Evolutionary conservation across 495 filamentous ascomycete genomes (phyloP), one percentile per base, ranked within the genome.

Genomic region (Trichoderma reesei): DNA sequence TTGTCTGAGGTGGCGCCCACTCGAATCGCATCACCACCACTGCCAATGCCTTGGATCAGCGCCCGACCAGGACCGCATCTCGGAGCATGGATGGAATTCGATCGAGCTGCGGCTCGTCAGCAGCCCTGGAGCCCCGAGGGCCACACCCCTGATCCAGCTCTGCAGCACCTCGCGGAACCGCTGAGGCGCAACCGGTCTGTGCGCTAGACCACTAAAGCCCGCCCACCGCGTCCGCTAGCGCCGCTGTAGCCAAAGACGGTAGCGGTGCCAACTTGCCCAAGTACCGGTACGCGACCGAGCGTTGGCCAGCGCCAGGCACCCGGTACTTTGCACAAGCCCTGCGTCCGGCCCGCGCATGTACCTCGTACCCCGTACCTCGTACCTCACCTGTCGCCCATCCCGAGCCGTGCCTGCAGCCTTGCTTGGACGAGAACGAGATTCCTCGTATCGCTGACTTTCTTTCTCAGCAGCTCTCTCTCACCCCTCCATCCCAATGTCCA

Each of bases 131-230:
- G 3, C 7, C n/a, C 3, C 10, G 10, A 42, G 1, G 26, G 26
- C 26, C 38, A 48, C 44, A 48, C 44, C 44, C 9, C 16, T 48
- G 44, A 5, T 18, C 26, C 51, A 56, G 51, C 16, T 2, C 34
- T 36, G 26, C 20, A 56, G 51, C 20, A 14, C 26, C 16, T 56
- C 51, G 51, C 51, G 46, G 46, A 26, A 54, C n/a, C 46, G 46
- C 46, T 54, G 46, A 20, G 51, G 51, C 51, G 20, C 14, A 54
- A n/a, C 51, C 20, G 51, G 20, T 31, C 51, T 56, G 51, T 13
- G 51, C 51, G 26, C 51, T 56, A 56, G 51, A 13, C 26, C 51
- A 16, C 51, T 56, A 56, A 56, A 56, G 51, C 51, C 51, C 51
- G 51, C 51, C 51, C 51, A 56, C 51, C 26, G 51, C 44, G 44